Base-by-base conservation (phyloP, 805 yeast species). In the Nakazawaea molendinolei region DNA sequence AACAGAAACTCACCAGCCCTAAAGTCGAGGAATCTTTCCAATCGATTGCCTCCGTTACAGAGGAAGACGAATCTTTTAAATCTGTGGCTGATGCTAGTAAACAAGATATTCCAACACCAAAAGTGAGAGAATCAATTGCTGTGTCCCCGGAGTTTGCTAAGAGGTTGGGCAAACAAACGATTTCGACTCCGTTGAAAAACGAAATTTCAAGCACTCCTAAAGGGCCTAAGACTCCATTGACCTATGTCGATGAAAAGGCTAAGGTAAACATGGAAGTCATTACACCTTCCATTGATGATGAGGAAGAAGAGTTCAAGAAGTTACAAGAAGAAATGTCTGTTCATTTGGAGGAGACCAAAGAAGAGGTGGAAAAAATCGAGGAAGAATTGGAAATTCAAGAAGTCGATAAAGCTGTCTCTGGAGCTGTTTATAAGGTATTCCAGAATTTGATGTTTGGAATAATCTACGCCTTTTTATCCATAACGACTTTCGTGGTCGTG, bases 401-500 rank as follows among this genome's bases (percentile, higher is more conserved):
- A n/a, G 37, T 33, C 5, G 23, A 10, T 23, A 23, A 23, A 16
- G 17, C 16, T 10, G 23, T 35, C 13, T 32, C 26, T 23, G 19
- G 16, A 24, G 35, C 35, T n/a, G 28, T 24, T 15, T 5, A 6
- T n/a, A 10, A 5, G n/a, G 8, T 28, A 10, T 29, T 33, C 26
- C 3, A 18, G 20, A 38, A 29, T 25, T 31, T 28, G 23, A 53
- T 26, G 47, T 45, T 21, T 50, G 59, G 18, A 12, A 60, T 10
- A 7, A 55, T 1, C 20, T 30, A 18, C 5, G 29, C 30, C 53
- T 16, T 61, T n/a, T 13, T 59, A 1, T 28, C 74, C 8, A 52
- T 69, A 3, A 24, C 58, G 0, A 44, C 61, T 8, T 61, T 67
- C 1, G 46, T 71, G 5, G 63, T 66, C 44, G 67, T 64, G 0